Percentiles rank a stretch among this genome's conserved stretches.
These are phyloP conservation scores for Daldinia sp. DNA, from an alignment of 2,329 filamentous ascomycete genomes.

Conservation along the genomic window DNA sequence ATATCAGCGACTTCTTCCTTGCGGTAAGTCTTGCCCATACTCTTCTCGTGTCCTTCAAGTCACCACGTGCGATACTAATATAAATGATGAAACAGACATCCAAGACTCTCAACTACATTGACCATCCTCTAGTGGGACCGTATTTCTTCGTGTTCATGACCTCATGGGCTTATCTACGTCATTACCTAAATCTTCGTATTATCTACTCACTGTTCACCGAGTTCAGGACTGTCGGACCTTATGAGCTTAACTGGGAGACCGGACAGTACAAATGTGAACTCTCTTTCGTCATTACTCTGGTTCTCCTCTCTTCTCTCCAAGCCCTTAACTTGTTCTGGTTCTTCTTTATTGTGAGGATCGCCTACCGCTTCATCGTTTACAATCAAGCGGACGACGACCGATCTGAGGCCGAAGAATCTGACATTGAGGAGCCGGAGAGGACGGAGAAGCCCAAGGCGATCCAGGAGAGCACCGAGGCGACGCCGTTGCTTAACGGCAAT, in stretches of 20 bases:
- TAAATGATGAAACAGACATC: slow-evolving; percentile 68
- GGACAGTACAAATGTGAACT: slow-evolving; percentile 81
- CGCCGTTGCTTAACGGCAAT: slow-evolving; percentile 44
- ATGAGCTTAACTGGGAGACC: slow-evolving; percentile 77
- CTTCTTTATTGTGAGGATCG: slow-evolving; percentile 78
- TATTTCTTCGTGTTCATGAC: slow-evolving; percentile 86
- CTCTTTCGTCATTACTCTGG: slow-evolving; percentile 71
- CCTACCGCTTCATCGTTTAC: slow-evolving; percentile 72
- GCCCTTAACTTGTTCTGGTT: slow-evolving; percentile 84
- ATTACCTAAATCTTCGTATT: slow-evolving; percentile 83
- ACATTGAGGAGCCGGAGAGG: slow-evolving; percentile 57
- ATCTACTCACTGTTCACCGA: slow-evolving; percentile 78
- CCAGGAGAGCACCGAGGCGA: slow-evolving; percentile 33
- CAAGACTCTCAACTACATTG: slow-evolving; percentile 90
- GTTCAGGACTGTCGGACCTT: slow-evolving; percentile 77
- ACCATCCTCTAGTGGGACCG: slow-evolving; percentile 77
- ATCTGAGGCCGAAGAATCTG: slow-evolving; percentile 73
- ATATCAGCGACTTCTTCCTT: slow-evolving; percentile 95
- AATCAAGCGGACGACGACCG: slow-evolving; percentile 73
- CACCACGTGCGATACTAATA: slow-evolving; percentile 34
- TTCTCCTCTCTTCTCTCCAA: slow-evolving; percentile 72
- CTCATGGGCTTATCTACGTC: slow-evolving; percentile 89
- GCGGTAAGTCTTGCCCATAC: slow-evolving; percentile 66
- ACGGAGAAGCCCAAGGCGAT: slow-evolving; percentile 26
- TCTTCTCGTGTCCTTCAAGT: background rate